Percentiles rank a stretch among this genome's conserved stretches.
These are phyloP conservation scores for Trametes coccinea DNA, from an alignment of 768 basidiomycete species.

Conservation along the genomic window DNA sequence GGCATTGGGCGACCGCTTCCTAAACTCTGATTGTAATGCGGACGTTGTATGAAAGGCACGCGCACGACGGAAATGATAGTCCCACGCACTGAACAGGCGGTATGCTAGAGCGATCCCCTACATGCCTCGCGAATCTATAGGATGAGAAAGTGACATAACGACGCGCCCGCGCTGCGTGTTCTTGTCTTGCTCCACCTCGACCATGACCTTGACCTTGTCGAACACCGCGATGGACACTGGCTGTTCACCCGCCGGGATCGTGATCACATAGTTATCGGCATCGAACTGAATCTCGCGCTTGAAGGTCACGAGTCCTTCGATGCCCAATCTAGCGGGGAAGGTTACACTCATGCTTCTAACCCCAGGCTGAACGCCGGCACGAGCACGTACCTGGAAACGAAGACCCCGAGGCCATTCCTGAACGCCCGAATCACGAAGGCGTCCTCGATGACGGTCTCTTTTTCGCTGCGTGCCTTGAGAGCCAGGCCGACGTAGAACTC, in stretches of 20 bases:
- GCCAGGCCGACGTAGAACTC: conserved; percentile 98
- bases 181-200: conserved; percentile 92
- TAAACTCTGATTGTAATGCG: conserved; percentile 11
- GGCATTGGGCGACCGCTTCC: conserved; percentile 11
- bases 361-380: background rate
- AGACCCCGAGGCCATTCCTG: conserved; percentile 94
- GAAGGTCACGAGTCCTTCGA: conserved; percentile 95
- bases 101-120: conserved; percentile 28
- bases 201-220: conserved; percentile 88
- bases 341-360: conserved; percentile 5
- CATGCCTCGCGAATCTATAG: conserved; percentile 54
- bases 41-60: conserved; percentile 13
- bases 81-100: conserved; percentile 16
- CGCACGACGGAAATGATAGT: conserved; percentile 7
- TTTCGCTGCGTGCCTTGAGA: conserved; percentile 66
- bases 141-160: conserved; percentile 75
- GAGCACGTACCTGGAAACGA: conserved; percentile 80
- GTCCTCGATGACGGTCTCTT: conserved; percentile 62
- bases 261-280: conserved; percentile 85
- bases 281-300: conserved; percentile 89
- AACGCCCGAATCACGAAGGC: conserved; percentile 94
- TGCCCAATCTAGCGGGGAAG: conserved; percentile 63
- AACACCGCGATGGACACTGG: conserved; percentile 80
- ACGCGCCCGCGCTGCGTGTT: conserved; percentile 91
- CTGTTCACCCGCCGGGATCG: conserved; percentile 50